phyloP scores from a whole-genome alignment of 2,329 filamentous ascomycete species.

The Fonsecaea pedrosoi region DNA sequence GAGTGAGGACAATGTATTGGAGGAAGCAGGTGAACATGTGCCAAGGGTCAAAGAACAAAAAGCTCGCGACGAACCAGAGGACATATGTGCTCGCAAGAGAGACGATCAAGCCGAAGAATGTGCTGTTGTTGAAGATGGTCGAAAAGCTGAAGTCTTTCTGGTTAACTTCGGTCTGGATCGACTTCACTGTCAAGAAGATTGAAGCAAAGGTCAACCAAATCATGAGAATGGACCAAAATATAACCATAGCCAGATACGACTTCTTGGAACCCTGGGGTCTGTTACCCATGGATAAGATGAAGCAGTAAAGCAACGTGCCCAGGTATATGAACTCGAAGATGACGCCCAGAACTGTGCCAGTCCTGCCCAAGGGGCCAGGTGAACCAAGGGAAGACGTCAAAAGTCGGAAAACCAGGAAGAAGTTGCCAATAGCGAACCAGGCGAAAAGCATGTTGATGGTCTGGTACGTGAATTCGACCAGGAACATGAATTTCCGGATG shows the following conservation, averaged over 20 bases:
- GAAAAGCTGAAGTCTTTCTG: slow-evolving; percentile 69
- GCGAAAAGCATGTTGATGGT: slow-evolving; percentile 96
- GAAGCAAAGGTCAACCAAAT: slow-evolving; percentile 93
- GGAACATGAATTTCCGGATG: slow-evolving; percentile 84
- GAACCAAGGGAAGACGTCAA: slow-evolving; percentile 83
- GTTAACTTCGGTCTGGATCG: slow-evolving; percentile 74
- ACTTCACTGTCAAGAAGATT: slow-evolving; percentile 88
- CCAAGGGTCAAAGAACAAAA: slow-evolving; percentile 98
- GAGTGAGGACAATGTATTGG: slow-evolving; percentile 93
- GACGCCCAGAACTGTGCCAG: slow-evolving; percentile 80
- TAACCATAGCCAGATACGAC: slow-evolving; percentile 96
- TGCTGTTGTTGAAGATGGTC: slow-evolving; percentile 80
- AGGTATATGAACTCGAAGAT: slow-evolving; percentile 97
- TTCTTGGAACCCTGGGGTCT: slow-evolving; percentile 91
- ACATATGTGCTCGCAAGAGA: slow-evolving; percentile 91
- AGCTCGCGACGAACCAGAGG: slow-evolving; percentile 87
- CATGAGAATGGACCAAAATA: slow-evolving; percentile 98
- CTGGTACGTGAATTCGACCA: slow-evolving; percentile 93
- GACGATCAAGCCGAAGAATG: slow-evolving; percentile 93
- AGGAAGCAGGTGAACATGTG: slow-evolving; percentile 96
- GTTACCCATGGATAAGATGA: slow-evolving; percentile 92
- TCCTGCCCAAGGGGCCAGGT: slow-evolving; percentile 71
- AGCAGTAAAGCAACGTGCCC: slow-evolving; percentile 88
- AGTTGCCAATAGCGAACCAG: slow-evolving; percentile 98
- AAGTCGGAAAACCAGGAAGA: slow-evolving; percentile 98